Evolutionary conservation across 1,284 basidiomycete genomes (phyloP).

Genomic region (Marasmius sp.): DNA sequence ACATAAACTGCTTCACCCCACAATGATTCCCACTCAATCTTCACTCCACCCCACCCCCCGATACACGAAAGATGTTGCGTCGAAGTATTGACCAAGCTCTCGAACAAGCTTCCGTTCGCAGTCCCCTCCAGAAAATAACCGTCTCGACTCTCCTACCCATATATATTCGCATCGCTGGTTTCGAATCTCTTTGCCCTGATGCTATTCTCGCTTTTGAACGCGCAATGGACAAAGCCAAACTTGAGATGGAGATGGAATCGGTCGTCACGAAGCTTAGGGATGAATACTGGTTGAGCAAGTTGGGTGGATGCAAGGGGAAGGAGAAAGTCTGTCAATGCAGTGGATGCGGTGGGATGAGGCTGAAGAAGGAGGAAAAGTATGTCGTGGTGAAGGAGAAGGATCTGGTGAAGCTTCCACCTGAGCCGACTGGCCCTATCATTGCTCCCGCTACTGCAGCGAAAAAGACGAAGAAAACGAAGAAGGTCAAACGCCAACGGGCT

Average conservation of each 20-base stretch:
- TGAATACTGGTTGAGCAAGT: conserved; percentile 24
- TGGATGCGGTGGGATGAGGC: conserved; percentile 16
- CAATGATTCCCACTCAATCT: not conserved
- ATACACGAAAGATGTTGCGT: not conserved
- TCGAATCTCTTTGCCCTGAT: conserved; percentile 14
- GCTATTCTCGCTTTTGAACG: conserved; percentile 22
- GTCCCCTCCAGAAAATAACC: conserved; percentile 12
- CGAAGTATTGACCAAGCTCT: conserved; percentile 22
- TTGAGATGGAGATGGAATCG: conserved; percentile 5
- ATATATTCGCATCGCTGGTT: conserved; percentile 22
- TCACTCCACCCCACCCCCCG: not conserved
- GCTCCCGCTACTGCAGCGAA: not conserved
- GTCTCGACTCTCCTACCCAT: conserved; percentile 19
- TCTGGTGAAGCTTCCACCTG: not conserved
- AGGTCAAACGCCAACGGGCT: not conserved
- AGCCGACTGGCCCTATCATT: not conserved
- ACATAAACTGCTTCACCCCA: not conserved
- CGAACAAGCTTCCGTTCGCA: conserved; percentile 9
- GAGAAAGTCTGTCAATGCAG: conserved; percentile 16
- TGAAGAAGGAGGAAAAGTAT: not conserved
- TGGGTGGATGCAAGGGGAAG: conserved; percentile 16
- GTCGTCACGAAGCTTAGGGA: conserved; percentile 18
- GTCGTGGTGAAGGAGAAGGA: not conserved
- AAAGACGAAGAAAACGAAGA: not conserved
- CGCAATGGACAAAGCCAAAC: conserved; percentile 23